These are phyloP conservation scores for Peterozyma xylosa DNA, from an alignment of 805 yeast species.

Conservation along the genomic window DNA sequence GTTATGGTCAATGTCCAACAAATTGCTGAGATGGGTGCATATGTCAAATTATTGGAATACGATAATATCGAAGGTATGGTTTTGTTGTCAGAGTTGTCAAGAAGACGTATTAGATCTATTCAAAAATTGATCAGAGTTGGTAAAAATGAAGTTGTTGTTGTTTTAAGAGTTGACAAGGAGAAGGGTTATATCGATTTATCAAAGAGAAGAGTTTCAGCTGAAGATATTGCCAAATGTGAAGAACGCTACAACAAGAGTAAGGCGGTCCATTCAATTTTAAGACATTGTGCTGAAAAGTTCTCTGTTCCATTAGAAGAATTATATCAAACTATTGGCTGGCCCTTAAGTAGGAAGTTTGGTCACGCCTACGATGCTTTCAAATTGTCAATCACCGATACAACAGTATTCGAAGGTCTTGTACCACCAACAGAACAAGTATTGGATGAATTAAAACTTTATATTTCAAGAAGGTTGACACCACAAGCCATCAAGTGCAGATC, in stretches of 20 bases:
- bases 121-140: constrained; percentile 98
- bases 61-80: constrained; percentile 99
- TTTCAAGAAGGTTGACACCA: constrained; percentile 91
- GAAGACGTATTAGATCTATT: constrained; percentile 97
- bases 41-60: constrained; percentile 90
- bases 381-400: constrained; percentile 85
- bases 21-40: constrained; percentile 99
- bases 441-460: constrained; percentile 80
- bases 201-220: constrained; percentile 96
- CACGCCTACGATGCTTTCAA: constrained; percentile 98
- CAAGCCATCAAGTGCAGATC: constrained; percentile 97
- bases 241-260: constrained; percentile 95
- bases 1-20: constrained; percentile 98
- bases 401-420: constrained; percentile 73
- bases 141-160: constrained; percentile 96
- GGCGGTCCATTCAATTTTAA: constrained; percentile 95
- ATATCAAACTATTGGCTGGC: constrained; percentile 94
- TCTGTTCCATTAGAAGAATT: constrained; percentile 77
- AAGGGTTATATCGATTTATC: constrained; percentile 97
- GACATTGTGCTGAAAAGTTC: constrained; percentile 98
- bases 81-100: constrained; percentile 85
- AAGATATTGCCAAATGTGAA: constrained; percentile 95
- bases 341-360: constrained; percentile 88
- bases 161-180: constrained; percentile 95
- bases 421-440: constrained; percentile 70